Conservation (phyloP, 2,329 filamentous ascomycete genomes). For the Pyrenophora graminea region DNA sequence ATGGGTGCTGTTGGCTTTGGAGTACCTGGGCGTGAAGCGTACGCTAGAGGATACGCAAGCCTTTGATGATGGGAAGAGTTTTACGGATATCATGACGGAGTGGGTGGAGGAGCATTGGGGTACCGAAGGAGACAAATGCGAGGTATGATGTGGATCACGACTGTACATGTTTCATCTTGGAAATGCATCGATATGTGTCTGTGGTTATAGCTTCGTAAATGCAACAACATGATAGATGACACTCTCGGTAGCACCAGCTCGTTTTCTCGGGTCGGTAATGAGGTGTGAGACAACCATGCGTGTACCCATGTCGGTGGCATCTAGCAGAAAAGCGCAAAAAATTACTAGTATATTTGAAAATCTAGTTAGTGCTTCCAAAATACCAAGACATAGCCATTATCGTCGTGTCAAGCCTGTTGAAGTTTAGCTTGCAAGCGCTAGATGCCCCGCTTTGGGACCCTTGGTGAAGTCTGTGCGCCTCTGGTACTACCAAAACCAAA, state of each 20-base stretch:
- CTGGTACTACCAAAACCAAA: conserved; percentile 28
- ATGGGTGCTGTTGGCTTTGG: conserved; percentile 76
- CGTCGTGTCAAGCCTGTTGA: conserved; percentile 8
- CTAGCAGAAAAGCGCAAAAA: no score
- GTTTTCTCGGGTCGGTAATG: no score
- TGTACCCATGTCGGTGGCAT: no score
- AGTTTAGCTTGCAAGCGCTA: conserved; percentile 9
- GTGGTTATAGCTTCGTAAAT: no score
- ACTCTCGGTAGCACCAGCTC: no score
- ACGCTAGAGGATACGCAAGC: conserved; percentile 55
- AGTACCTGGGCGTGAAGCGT: conserved; percentile 60
- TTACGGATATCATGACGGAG: conserved; percentile 62
- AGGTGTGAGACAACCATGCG: no score
- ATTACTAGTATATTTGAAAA: no score
- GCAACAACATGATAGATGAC: no score
- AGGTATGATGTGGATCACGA: background rate
- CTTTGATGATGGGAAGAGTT: conserved; percentile 58
- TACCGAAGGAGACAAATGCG: conserved; percentile 19
- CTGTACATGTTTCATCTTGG: no score
- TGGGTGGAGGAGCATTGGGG: conserved; percentile 64
- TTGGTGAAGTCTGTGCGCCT: conserved; percentile 22
- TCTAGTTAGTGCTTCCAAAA: no score
- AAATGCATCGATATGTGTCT: no score
- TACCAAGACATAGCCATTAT: background rate
- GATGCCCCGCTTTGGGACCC: conserved; percentile 15